Evolutionary conservation across 768 basidiomycete genomes (phyloP), one percentile per base, ranked within the genome.

Genomic region (Amanita jacksonii): DNA sequence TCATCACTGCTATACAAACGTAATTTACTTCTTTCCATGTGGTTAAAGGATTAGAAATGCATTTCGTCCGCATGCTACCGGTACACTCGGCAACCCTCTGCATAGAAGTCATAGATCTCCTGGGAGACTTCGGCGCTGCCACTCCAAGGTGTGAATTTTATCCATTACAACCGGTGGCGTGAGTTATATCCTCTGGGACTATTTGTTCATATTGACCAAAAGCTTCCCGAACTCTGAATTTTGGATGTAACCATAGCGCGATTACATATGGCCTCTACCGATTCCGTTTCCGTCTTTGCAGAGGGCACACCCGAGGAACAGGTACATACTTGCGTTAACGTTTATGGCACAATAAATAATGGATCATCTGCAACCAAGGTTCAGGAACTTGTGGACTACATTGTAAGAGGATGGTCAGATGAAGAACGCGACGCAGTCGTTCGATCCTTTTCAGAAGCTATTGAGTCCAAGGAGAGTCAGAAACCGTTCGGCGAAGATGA

Each of bases 261-360:
- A 51, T 42, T 51, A 57, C 58, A 66, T 55, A 87, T 88, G 84
- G 63, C 77, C 46, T 33, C 35, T 35, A 69, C 81, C 52, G 87
- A 89, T 65, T 84, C 85, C 31, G 70, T 90, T 45, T 79, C 87
- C 47, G 77, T 90, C 51, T 90, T 88, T 57, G 79, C 84, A 15
- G 88, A 92, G 63, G 88, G 88, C 40, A 89, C 87, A 1, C 90
- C 85, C 53, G 81, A 84, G 59, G 88, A 92, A 61, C 85, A 89
- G 77, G 86, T 85, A 59, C 52, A 53, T 24, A 27, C 24, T 19
- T 37, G 39, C 18, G 27, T 24, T 15, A 25, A n/a, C 5, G 47
- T 30, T n/a, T n/a, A n/a, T 24, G n/a, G 25, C 18, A 5, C 9
- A 41, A 12, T 24, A 18, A 32, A 25, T 32, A 40, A 19, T 30